These are phyloP conservation scores for Neurospora tetrasperma DNA, from an alignment of 495 filamentous ascomycete species.

Conservation along the genomic window DNA sequence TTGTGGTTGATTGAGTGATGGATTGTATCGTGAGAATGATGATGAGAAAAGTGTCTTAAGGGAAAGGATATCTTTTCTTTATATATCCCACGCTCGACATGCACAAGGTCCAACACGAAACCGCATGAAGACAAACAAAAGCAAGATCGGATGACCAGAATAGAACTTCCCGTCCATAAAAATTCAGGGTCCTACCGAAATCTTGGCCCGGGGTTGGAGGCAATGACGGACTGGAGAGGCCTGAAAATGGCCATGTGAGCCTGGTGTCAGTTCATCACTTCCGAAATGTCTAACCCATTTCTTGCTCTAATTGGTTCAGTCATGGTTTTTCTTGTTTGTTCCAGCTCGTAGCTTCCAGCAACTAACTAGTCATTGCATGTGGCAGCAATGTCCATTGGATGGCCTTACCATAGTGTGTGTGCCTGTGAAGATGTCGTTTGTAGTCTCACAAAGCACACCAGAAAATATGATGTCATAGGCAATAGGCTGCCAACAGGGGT, in stretches of 20 bases:
- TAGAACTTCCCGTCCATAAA: not conserved
- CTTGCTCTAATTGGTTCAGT: not conserved
- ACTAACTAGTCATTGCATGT: not conserved
- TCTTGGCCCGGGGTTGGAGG: not conserved
- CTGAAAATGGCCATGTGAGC: not conserved
- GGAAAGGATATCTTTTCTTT: not conserved
- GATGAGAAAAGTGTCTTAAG: not conserved
- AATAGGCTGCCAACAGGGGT: not conserved
- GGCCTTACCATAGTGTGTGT: not conserved
- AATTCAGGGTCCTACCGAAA: not conserved
- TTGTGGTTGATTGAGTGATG: not conserved
- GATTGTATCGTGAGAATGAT: slow-evolving; percentile 1
- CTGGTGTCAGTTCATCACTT: not conserved
- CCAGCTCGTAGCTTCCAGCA: not conserved
- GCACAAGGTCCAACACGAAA: not conserved
- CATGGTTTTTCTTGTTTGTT: not conserved
- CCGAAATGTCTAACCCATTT: not conserved
- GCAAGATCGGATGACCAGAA: not conserved
- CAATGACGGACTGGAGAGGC: not conserved
- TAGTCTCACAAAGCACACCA: not conserved
- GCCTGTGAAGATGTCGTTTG: not conserved
- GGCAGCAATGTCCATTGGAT: not conserved
- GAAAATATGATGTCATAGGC: slow-evolving; percentile 11
- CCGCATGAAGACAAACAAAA: not conserved
- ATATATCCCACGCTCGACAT: slow-evolving; percentile 2